Base-by-base conservation (phyloP, 768 basidiomycete species). In the Trametes maxima region DNA sequence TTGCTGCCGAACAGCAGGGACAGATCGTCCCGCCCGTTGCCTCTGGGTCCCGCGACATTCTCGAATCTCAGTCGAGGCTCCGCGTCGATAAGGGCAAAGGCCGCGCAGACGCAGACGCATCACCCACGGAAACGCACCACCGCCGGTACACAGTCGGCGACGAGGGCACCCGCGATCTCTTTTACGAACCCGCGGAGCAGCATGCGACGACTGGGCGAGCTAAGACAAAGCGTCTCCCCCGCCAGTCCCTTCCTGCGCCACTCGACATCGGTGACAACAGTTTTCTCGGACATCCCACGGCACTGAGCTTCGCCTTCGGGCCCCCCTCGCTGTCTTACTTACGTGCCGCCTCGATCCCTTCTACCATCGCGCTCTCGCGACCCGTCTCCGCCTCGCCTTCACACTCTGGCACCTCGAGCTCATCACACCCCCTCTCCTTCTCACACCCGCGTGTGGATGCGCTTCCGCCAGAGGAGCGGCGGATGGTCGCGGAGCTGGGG, bases 401-500 rank as follows among this genome's bases (percentile, higher is more conserved):
- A 17, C 44, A 36, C 47, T 37, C 46, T 21, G 35, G 47, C 17
- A 22, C 63, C 52, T 35, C 48, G 28, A 33, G 4, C 28, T 33
- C 28, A 3, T 33, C 28, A 8, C 28, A 33, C 28, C 8, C 28
- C 28, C 28, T 33, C 8, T 33, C 28, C 28, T 8, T 33, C 8
- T 33, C 28, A 8, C 28, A 33, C 39, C 19, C 53, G 22, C 45
- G 39, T 19, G 57, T 49, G 13, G 49, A 59, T n/a, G 46, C 43
- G 33, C 57, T 64, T 0, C 48, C 52, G 53, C 28, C 65, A 63
- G 36, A 40, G 5, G 62, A 64, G 47, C 66, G 66, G 22, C 60
- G 65, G n/a, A 65, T 67, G 43, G 63, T 70, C 16, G 37, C 67
- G 50, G 58, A 57, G 35, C 54, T 75, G 6, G 79, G 78, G 2